phyloP scores from a whole-genome alignment of 176 grass and related monocot genomes.

The Metroxylon sagu region DNA sequence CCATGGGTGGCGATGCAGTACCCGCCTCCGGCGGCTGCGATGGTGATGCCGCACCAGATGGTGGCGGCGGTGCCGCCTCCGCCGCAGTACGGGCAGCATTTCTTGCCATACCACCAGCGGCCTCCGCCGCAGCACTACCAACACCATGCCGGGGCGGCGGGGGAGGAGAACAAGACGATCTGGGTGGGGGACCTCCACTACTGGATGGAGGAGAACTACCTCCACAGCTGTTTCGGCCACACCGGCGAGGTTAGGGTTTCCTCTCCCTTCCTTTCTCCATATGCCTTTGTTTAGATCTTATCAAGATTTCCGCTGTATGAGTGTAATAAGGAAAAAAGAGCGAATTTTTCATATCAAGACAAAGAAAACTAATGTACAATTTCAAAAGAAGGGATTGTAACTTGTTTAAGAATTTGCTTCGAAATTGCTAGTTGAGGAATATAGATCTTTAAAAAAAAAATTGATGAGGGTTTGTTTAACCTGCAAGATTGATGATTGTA shows the following conservation, averaged over 20 bases:
- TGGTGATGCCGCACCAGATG: constrained; percentile 46
- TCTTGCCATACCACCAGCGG: constrained; percentile 33
- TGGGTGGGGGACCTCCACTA: constrained; percentile 79
- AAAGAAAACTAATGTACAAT: no score
- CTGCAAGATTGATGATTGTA: no score
- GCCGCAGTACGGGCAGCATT: constrained; percentile 41
- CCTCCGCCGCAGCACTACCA: constrained; percentile 28
- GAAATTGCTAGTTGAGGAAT: no score
- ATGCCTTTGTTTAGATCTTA: constrained; percentile 25
- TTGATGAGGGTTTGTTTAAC: no score
- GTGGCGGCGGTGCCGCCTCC: constrained; percentile 40
- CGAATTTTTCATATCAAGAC: no score
- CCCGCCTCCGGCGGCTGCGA: constrained; percentile 32
- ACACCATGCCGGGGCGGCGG: constrained; percentile 27
- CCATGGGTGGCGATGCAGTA: constrained; percentile 54
- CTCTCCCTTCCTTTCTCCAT: neutral
- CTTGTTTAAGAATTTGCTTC: no score
- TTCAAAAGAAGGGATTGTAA: no score
- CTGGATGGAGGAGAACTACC: constrained; percentile 99
- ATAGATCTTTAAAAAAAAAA: no score
- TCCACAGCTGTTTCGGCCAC: constrained; percentile 48
- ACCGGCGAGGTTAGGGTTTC: constrained; percentile 42
- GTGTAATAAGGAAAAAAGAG: no score
- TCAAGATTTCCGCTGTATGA: no score
- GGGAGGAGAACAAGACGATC: constrained; percentile 56